A percentile compares a stretch with the other conserved stretches of the same genome.
Evolutionary conservation across 805 yeast species (phyloP).

Genomic region (Metschnikowia orientalis): DNA sequence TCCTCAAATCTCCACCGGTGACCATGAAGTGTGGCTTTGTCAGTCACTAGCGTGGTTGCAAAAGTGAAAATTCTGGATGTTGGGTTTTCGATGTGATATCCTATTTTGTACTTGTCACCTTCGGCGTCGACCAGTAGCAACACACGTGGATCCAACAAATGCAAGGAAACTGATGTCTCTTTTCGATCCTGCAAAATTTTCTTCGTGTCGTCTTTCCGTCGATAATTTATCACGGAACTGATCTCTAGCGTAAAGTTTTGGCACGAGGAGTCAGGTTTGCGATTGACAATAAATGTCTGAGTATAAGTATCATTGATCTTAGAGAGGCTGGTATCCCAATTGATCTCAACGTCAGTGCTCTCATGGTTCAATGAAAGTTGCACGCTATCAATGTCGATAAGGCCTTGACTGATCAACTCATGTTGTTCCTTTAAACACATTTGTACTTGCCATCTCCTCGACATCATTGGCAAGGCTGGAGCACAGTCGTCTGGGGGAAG

Average conservation of each 20-base stretch:
- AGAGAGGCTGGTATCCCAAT: too few relatives aligned
- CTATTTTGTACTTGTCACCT: constrained; percentile 24
- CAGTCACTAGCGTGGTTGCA: constrained; percentile 28
- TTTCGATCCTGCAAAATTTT: constrained; percentile 29
- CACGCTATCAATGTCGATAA: constrained; percentile 17
- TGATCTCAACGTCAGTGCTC: constrained; percentile 27
- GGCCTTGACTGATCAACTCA: constrained; percentile 7
- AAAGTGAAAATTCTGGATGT: constrained; percentile 66
- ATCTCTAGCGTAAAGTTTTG: constrained; percentile 25
- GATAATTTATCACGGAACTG: constrained; percentile 14
- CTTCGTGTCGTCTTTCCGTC: constrained; percentile 9
- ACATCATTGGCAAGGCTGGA: constrained; percentile 28
- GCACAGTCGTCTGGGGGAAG: constrained; percentile 14
- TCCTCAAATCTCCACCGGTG: constrained; percentile 14
- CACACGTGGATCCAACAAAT: constrained; percentile 68
- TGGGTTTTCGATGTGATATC: constrained; percentile 67
- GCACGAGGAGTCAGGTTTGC: constrained; percentile 36
- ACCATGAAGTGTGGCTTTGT: constrained; percentile 11
- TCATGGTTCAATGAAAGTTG: constrained; percentile 22
- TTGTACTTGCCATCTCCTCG: constrained; percentile 29
- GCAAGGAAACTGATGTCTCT: constrained; percentile 51
- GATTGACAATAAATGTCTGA: constrained; percentile 34
- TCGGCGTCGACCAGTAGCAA: constrained; percentile 36
- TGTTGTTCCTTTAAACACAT: constrained; percentile 6
- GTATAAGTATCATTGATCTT: too few relatives aligned